Evolutionary conservation across 2,329 filamentous ascomycete species (phyloP), one percentile per base, ranked within the genome.

Genomic region (Emmonsiellopsis sp.): DNA sequence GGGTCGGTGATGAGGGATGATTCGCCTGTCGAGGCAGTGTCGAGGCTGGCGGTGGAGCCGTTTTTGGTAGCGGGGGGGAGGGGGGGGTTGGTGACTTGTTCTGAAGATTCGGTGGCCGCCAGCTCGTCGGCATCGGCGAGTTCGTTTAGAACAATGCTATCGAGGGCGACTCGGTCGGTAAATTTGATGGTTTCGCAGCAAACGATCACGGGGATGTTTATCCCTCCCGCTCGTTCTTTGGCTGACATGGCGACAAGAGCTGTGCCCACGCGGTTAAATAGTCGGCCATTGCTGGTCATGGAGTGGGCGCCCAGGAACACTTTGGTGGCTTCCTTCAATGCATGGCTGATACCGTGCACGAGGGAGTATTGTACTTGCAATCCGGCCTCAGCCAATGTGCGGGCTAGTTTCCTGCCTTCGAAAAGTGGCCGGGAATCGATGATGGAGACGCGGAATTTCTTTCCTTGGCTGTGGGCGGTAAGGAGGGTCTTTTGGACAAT

Each of bases 161-260:
- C 93, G 11, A 94, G 82, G 6, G 89, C 87, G 9, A 96, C 89
- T 54, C 89, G 85, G 62, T 89, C 84, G 63, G 93, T 87, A 68
- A 97, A 96, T 72, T 97, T 98, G 73, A 97, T 85, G 3, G 87
- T 93, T 74, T 97, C 92, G 69, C 89, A 95, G 55, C 94, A 86
- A 2, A 94, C 89, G 35, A 94, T 84, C 55, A 97, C 89, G 1
- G 88, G 87, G 38, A 91, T 81, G 54, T 86, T 84, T 16, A 83
- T 77, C 5, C 71, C 72, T 37, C 71, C 70, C 11, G 66, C 65
- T 37, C 69, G 70, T 54, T 87, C 82, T 50, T 85, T 82, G 5
- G 91, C 92, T 42, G 86, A 83, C 76, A 93, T 86, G 15, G 92
- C 91, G 8, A 97, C 80, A 55, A 93, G 82, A 26, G 88, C 89